Base-by-base conservation (phyloP, 73 alveolate species). In the Urostyla sp. region DNA sequence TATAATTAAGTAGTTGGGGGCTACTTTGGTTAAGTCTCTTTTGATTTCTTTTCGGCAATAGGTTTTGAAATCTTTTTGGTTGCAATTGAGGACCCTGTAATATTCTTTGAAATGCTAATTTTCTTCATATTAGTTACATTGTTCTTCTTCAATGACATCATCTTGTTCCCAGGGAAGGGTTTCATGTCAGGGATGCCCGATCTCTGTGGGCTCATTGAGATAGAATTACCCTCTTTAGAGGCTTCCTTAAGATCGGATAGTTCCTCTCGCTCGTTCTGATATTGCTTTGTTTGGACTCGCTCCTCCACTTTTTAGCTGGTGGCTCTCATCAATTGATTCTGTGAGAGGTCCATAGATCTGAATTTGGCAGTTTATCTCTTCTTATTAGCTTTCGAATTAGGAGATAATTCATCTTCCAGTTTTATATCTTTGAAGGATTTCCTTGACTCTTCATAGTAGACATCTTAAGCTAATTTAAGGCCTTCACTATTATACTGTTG, bases 161-260 rank as follows among this genome's bases (percentile, higher is more conserved):
- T 63, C 44, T 63, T 63, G 27, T 63, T 63, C 1, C 79, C 79
- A 63, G 79, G 79, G 26, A 43, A 43, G 24, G 79, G 79, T 20
- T 63, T 6, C 35, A 63, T 21, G 7, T 63, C 79, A n/a, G 79
- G 79, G 61, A 63, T 63, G 27, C 37, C 35, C 6, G 57, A 11
- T 63, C 79, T 63, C 24, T 63, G 26, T n/a, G 79, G 79, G 5
- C 50, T 18, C 26, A 63, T 43, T 43, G 61, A 43, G 15, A 63
- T 63, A 1, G 61, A 37, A 21, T 63, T 63, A 38, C 60, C 60
- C 28, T 63, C 79, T 16, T 43, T 23, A 5, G 79, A 63, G 1
- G 79, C 79, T 40, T 63, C 79, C 26, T 63, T 63, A 3, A 63
- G 53, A 63, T 63, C 79, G 20, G 79, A 57, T 37, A 63, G 45